Base-by-base conservation (phyloP, 2,329 filamentous ascomycete genomes). In the Geosmithia morbida region DNA sequence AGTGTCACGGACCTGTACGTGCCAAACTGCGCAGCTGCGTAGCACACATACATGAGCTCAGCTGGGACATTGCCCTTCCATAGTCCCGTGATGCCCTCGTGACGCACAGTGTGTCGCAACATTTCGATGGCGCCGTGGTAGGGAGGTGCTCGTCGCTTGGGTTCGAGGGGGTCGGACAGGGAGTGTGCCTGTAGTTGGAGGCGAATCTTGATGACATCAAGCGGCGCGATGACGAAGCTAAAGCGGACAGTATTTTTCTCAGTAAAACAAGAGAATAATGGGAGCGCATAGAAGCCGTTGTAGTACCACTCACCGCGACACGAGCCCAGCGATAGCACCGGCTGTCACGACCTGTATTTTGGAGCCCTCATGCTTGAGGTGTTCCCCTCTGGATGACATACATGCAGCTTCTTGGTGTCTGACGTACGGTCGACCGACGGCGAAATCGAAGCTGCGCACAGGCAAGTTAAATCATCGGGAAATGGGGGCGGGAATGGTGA, bases 31-130 rank as follows among this genome's bases (percentile, higher is more conserved):
- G 86, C 71, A 52, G 85, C 85, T 52, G 87, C 83, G 67, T 97
- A 98, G 63, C 81, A 83, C 54, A 98, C 74, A 68, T 98, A 98
- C 68, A 98, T 81, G 52, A 92, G 68, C 72, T 97, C 92, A 46
- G 92, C 92, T 40, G 92, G 89, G 50, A 98, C 80, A 61, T 98
- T 98, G 61, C 92, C 92, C 71, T 97, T 97, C 92, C 92, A 98
- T 53, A 98, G 75, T 29, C 80, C 85, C 47, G 83, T 83, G 54
- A 97, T 60, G 41, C 92, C 92, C 62, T 98, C 92, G 57, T 88
- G 72, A 26, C 69, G 70, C 46, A 90, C 63, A 57, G 97, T 97
- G 51, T 83, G 76, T 49, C 74, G 75, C 60, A 94, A 70, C 2
- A 88, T 94, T 11, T 76, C 73, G 41, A 88, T 56, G 1, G 87